Evolutionary conservation across 129 eudicot genomes (phyloP).

Genomic region (Cynara cardunculus): DNA sequence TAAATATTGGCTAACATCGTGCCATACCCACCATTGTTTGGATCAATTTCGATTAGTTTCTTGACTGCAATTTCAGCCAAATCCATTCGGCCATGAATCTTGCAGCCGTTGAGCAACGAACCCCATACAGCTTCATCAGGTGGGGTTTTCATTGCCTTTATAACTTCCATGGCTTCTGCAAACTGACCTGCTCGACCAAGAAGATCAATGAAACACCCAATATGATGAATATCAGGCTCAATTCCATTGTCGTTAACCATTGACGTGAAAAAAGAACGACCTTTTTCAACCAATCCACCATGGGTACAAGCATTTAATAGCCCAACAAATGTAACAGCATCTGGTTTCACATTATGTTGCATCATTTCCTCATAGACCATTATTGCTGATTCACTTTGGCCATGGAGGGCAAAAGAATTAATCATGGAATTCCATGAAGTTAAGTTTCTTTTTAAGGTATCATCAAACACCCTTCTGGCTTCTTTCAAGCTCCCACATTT

Average conservation of each 20-base stretch:
- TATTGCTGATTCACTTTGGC: conserved; percentile 52
- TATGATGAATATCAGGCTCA: conserved; percentile 76
- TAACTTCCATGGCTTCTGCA: conserved; percentile 65
- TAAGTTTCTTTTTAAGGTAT: conserved; percentile 33
- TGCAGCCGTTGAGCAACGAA: conserved; percentile 79
- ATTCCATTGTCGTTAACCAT: conserved; percentile 48
- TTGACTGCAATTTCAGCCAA: conserved; percentile 73
- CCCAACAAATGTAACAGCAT: conserved; percentile 62
- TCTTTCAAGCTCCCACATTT: conserved; percentile 75
- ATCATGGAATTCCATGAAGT: conserved; percentile 80
- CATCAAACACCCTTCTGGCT: conserved; percentile 51
- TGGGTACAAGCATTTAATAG: conserved; percentile 74
- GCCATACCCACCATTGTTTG: conserved; percentile 66
- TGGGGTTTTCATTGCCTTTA: conserved; percentile 50
- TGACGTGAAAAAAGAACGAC: conserved; percentile 49
- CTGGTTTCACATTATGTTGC: conserved; percentile 43
- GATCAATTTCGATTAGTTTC: conserved; percentile 58
- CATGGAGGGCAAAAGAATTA: conserved; percentile 59
- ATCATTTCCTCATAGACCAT: conserved; percentile 53
- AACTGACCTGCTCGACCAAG: conserved; percentile 68
- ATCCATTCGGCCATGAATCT: conserved; percentile 59
- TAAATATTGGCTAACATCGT: conserved; percentile 75
- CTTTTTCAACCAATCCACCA: conserved; percentile 73
- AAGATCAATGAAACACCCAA: conserved; percentile 70
- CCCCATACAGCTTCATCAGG: conserved; percentile 91